phyloP scores from a whole-genome alignment of 441 rosid species.

The Breynia disticha region DNA sequence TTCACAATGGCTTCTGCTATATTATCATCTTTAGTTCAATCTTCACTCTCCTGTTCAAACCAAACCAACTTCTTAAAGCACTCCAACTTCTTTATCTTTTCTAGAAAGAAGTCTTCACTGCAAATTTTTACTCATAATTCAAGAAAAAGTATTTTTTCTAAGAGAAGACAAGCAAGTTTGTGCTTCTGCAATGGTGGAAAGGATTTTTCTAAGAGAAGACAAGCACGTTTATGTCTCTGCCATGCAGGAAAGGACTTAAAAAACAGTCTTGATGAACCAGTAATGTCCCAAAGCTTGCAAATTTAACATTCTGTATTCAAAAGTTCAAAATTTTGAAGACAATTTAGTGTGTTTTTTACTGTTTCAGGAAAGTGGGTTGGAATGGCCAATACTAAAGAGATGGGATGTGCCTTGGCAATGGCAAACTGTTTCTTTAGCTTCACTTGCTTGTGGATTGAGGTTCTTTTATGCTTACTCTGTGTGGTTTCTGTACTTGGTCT shows the following conservation, averaged over 20 bases:
- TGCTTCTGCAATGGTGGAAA: neutral
- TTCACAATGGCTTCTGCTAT: conserved; percentile 32
- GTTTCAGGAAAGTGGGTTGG: conserved; percentile 32
- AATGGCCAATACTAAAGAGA: conserved; percentile 59
- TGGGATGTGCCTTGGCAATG: conserved; percentile 97
- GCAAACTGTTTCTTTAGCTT: conserved; percentile 78
- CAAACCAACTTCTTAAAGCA: conserved; percentile 10
- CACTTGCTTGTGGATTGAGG: conserved; percentile 94
- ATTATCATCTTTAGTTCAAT: conserved; percentile 24
- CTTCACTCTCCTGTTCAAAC: conserved; percentile 20
- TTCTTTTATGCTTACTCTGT: conserved; percentile 13
- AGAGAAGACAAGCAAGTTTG: neutral
- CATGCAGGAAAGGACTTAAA: neutral
- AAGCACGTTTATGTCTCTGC: neutral
- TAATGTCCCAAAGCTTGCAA: neutral
- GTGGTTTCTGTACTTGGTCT: neutral
- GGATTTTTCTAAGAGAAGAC: neutral
- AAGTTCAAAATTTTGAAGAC: too few species aligned
- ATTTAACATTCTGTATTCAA: too few species aligned
- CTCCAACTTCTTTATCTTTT: neutral
- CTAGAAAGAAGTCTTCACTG: neutral
- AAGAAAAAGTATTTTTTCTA: neutral
- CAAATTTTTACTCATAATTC: neutral
- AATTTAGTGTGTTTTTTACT: neutral
- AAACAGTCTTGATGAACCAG: neutral